These are phyloP conservation scores for Perkinsus chesapeaki DNA, from an alignment of 169 alveolate species.

Conservation along the genomic window DNA sequence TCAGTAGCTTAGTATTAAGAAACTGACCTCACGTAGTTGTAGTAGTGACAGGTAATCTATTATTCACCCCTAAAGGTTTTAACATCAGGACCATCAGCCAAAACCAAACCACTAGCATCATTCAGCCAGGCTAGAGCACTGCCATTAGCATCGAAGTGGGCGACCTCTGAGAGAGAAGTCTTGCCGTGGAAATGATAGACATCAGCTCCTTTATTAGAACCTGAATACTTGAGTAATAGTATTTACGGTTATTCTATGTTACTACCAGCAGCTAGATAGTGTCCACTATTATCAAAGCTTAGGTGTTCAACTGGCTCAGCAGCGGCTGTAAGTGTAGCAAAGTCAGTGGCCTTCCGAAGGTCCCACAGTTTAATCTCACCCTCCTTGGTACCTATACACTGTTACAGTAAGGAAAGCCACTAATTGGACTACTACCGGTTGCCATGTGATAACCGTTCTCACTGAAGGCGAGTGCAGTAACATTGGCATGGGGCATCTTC, in stretches of 20 bases:
- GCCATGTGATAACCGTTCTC: background rate
- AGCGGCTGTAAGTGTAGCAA: background rate
- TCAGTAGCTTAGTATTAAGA: background rate
- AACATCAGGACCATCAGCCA: background rate
- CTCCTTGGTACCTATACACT: background rate
- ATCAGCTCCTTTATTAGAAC: background rate
- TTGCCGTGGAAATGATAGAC: background rate
- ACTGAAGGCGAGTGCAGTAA: background rate
- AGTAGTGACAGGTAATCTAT: background rate
- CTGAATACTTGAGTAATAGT: background rate
- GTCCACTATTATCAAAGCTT: background rate
- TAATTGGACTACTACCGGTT: background rate
- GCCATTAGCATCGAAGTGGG: background rate
- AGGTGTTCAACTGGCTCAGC: background rate
- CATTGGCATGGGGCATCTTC: background rate
- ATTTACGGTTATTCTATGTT: background rate
- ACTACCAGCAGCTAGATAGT: background rate
- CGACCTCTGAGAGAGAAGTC: background rate
- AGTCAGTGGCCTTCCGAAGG: background rate
- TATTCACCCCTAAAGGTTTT: background rate
- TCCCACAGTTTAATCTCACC: background rate
- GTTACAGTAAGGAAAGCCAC: background rate
- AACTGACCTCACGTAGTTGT: background rate
- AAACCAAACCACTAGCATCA: background rate
- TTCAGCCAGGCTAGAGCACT: background rate